Evolutionary conservation across 345 rosid species (phyloP), one percentile per base, ranked within the genome.

Genomic region (Erodium maritimum): DNA sequence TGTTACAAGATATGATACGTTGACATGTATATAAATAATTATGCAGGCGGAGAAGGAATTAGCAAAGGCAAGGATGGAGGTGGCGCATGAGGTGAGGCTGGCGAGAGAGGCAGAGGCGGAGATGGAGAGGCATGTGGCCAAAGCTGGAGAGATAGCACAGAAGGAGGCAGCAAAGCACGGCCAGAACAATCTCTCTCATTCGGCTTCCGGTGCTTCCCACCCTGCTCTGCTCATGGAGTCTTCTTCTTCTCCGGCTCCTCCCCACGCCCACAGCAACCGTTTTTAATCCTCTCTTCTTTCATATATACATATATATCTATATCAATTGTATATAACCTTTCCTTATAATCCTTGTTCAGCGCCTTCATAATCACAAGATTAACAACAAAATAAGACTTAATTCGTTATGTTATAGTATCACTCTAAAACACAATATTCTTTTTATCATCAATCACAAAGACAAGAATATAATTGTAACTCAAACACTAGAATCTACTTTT

Each of bases 31-130:
- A n/a, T n/a, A n/a, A n/a, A n/a, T n/a, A n/a, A n/a, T n/a, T n/a
- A n/a, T n/a, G n/a, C n/a, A 82, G 84, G 79, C 61, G 19, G 77
- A 79, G 69, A 77, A 73, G 69, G 80, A 77, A 1, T 10, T 65
- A 21, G 77, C 77, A 9, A 79, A 75, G 71, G 76, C 82, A 0
- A 65, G 77, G 60, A n/a, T 55, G 64, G 75, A 60, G 5, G 52
- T 79, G 12, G 87, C 87, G 33, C 80, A 73, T 14, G 84, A 82
- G 74, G 77, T 75, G 13, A 73, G 82, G 29, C 16, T 77, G 74
- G 82, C 87, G 2, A 73, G 12, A 60, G 87, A 73, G 61, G 87
- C 84, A 1, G 79, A 82, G 58, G 87, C 80, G 3, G 60, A 69
- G 22, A 82, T 77, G 87, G 75, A 74, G 1, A 19, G 75, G 61